These are phyloP conservation scores for Kluyveromyces starmeri DNA, from an alignment of 805 yeast species.

Conservation along the genomic window DNA sequence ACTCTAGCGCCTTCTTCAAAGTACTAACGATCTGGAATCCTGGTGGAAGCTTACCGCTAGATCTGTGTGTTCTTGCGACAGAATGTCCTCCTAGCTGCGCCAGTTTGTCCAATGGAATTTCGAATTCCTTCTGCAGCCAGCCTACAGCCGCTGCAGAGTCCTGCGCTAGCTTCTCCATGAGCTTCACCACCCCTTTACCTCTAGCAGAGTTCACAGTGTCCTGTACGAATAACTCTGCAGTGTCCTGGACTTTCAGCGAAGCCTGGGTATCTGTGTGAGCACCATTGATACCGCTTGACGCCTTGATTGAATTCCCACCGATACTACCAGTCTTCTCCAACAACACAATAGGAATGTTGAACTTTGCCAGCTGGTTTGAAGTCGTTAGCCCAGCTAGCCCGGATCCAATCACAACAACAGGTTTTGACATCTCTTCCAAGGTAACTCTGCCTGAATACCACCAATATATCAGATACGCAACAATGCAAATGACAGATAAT, in stretches of 20 bases:
- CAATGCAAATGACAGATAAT: not conserved
- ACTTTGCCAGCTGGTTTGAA: conserved; percentile 31
- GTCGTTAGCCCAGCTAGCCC: conserved; percentile 51
- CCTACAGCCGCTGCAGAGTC: conserved; percentile 60
- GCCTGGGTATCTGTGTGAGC: conserved; percentile 57
- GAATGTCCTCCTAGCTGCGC: conserved; percentile 82
- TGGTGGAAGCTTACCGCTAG: conserved; percentile 49
- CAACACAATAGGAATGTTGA: conserved; percentile 35
- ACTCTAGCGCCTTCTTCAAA: conserved; percentile 32
- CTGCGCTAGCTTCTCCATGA: conserved; percentile 51
- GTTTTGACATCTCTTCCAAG: conserved; percentile 10
- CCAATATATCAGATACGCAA: not conserved
- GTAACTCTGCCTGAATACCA: not conserved
- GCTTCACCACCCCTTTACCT: conserved; percentile 44
- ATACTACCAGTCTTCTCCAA: conserved; percentile 40
- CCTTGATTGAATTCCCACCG: conserved; percentile 56
- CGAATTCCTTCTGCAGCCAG: conserved; percentile 62
- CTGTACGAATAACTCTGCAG: conserved; percentile 46
- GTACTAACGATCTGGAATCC: conserved; percentile 49
- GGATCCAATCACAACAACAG: conserved; percentile 43
- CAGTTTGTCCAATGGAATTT: conserved; percentile 54
- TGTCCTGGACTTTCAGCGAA: conserved; percentile 40
- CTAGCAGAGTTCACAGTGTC: conserved; percentile 66
- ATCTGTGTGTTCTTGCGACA: conserved; percentile 72
- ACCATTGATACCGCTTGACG: conserved; percentile 64